Evolutionary conservation across 306 rosid species (phyloP).

Genomic region (Nissolia schottii): DNA sequence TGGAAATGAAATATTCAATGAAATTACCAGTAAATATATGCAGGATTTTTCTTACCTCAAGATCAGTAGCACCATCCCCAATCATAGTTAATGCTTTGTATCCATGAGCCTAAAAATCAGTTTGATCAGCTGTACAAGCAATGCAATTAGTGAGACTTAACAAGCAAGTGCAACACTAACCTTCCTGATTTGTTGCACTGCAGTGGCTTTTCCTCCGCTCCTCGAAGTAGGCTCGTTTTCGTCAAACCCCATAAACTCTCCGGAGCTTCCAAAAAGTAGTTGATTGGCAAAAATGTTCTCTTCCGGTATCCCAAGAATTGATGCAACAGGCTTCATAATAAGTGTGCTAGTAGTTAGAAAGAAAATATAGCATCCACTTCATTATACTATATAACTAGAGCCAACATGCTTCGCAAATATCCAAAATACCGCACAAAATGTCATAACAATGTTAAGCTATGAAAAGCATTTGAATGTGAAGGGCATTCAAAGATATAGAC

Average conservation of each 20-base stretch:
- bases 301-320: slow-evolving; percentile 64
- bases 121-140: slow-evolving; percentile 24
- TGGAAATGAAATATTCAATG: neutral
- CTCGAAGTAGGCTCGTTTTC: slow-evolving; percentile 80
- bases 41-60: slow-evolving; percentile 56
- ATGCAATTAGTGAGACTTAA: neutral
- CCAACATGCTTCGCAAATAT: neutral
- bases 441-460: neutral
- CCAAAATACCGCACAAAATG: slow-evolving; percentile 7
- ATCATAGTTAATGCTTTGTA: slow-evolving; percentile 73
- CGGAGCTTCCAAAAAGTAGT: slow-evolving; percentile 73
- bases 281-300: slow-evolving; percentile 82
- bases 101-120: slow-evolving; percentile 58
- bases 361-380: neutral
- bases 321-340: slow-evolving; percentile 83
- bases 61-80: slow-evolving; percentile 98
- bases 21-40: slow-evolving; percentile 4
- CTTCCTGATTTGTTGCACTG: slow-evolving; percentile 80
- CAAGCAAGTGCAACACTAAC: slow-evolving; percentile 35
- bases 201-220: slow-evolving; percentile 91
- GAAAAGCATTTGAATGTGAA: slow-evolving; percentile 14
- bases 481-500: neutral
- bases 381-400: neutral
- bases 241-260: slow-evolving; percentile 89
- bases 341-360: slow-evolving; percentile 21